Evolutionary conservation across 805 yeast species (phyloP), one percentile per base, ranked within the genome.

Genomic region (Kodamaea restingae): DNA sequence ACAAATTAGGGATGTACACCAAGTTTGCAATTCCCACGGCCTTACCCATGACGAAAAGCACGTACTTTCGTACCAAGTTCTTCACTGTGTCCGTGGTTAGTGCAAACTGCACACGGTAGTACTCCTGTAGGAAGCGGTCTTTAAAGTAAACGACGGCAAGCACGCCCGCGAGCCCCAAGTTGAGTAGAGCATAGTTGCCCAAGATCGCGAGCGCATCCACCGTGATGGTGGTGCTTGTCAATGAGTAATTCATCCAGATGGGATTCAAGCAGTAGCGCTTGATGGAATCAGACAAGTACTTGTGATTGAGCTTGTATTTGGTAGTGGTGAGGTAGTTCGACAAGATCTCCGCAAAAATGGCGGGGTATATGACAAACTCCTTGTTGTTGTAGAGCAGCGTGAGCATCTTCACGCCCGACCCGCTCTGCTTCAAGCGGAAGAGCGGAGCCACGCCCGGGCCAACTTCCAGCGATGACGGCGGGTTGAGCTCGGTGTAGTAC

Each of bases 261-360:
- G 73, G 72, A 39, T 65, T 62, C 41, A 67, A 51, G 4, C 64
- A 49, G 21, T 53, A 43, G 5, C 48, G 37, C 41, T 62, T 67
- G 35, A 67, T 56, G 27, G 51, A 51, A 11, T 55, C 39, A 3
- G 69, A 58, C 15, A 67, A 47, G 51, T 65, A 65, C 18, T 56
- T 47, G 43, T 63, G 69, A 46, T 65, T 65, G 45, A 59, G 51
- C 46, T 53, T 56, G 50, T 47, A 58, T 28, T 43, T 51, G 2
- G 72, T 62, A 2, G 72, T 72, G 0, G 73, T 63, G 41, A 68
- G 48, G 48, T 65, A 66, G 44, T 65, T 63, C 26, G 70, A 62
- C 26, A 67, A 55, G 32, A 67, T 51, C 46, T 67, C 71, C 11
- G 60, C 70, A 44, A 58, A 67, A 9, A 67, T 46, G 22, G 56